These are phyloP conservation scores for Pythium grandisporangium DNA, from an alignment of 352 stramenopile genomes.

Conservation along the genomic window DNA sequence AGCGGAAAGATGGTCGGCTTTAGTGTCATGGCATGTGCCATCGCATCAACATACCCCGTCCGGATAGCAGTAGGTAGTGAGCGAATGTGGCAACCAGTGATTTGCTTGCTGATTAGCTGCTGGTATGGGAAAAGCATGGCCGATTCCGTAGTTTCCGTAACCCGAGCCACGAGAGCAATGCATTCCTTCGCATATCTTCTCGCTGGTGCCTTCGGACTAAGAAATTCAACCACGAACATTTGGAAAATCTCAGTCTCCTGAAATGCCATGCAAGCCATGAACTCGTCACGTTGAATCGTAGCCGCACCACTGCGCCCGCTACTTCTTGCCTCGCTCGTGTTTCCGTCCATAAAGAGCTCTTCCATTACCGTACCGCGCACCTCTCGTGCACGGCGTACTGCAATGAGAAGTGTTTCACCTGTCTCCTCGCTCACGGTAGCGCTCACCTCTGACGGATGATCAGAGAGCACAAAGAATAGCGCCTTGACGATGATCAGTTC, in stretches of 20 bases:
- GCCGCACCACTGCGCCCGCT: no score
- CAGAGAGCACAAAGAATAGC: constrained; percentile 82
- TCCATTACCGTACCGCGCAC: constrained; percentile 28
- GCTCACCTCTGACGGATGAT: constrained; percentile 80
- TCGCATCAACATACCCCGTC: constrained; percentile 78
- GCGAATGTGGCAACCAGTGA: constrained; percentile 69
- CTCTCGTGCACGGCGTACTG: constrained; percentile 47
- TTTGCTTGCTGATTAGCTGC: constrained; percentile 78
- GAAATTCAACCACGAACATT: constrained; percentile 81
- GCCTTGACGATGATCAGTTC: constrained; percentile 77
- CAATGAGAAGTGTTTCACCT: constrained; percentile 42
- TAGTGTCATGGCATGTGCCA: constrained; percentile 69
- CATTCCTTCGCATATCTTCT: constrained; percentile 64
- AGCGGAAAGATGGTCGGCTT: constrained; percentile 73
- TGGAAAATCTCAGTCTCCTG: constrained; percentile 83
- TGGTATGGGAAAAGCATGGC: constrained; percentile 77
- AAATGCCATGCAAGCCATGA: constrained; percentile 62
- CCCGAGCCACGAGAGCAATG: constrained; percentile 42
- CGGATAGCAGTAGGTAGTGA: constrained; percentile 58
- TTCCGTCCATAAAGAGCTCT: constrained; percentile 18
- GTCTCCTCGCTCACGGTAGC: constrained; percentile 67
- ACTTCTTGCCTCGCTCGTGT: no score
- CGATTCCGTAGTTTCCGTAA: constrained; percentile 51
- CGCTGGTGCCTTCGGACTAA: constrained; percentile 65
- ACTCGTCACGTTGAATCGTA: constrained; percentile 44